Evolutionary conservation across 345 rosid species (phyloP).

Genomic region (Carallia brachiata): DNA sequence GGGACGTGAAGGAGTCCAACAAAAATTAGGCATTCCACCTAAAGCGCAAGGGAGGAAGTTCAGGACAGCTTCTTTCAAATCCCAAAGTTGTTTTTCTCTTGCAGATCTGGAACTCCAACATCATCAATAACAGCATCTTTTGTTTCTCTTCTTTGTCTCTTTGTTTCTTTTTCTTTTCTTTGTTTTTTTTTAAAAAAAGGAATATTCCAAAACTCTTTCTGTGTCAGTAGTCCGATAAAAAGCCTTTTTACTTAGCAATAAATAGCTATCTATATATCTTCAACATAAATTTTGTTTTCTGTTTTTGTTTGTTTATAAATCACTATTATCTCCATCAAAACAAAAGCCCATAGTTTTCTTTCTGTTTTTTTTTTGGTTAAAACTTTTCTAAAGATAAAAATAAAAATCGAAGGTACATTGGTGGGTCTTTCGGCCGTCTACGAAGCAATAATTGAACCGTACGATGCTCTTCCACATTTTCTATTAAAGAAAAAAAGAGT

Average conservation of each 20-base stretch:
- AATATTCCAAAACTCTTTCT: too few relatives aligned
- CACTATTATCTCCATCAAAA: too few relatives aligned
- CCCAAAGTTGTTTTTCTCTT: conserved; percentile 64
- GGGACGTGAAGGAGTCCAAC: conserved; percentile 11
- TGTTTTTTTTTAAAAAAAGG: too few relatives aligned
- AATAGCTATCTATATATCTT: conserved; percentile 7
- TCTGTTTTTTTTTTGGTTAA: too few relatives aligned
- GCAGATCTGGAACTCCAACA: conserved; percentile 53
- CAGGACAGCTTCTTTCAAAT: conserved; percentile 35
- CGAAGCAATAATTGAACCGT: too few relatives aligned
- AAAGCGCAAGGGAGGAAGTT: conserved; percentile 14
- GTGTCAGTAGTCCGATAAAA: too few relatives aligned
- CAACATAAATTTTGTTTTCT: background rate
- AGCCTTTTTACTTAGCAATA: background rate
- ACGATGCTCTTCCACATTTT: too few relatives aligned
- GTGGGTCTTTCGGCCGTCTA: too few relatives aligned
- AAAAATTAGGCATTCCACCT: background rate
- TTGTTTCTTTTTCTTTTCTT: background rate
- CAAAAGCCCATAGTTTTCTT: too few relatives aligned
- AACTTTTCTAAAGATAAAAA: background rate
- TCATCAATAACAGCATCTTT: background rate
- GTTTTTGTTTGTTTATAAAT: background rate
- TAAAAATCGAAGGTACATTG: too few relatives aligned
- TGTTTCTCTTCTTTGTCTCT: background rate
- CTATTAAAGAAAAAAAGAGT: too few relatives aligned